phyloP scores from a whole-genome alignment of 192 early-diverging fungal species.

The Phycomyces nitens region DNA sequence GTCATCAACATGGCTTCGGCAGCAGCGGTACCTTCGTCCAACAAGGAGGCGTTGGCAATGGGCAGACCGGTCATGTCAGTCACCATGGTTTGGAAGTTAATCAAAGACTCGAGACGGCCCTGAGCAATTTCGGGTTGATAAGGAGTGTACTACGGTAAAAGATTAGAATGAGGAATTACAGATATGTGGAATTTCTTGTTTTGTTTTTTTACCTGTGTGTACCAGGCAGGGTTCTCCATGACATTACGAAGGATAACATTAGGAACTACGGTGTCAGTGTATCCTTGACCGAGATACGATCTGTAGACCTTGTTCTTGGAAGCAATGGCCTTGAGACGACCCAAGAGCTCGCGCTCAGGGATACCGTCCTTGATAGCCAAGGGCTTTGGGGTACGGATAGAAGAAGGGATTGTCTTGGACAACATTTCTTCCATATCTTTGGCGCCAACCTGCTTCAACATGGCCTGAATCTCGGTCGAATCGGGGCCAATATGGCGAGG shows the following conservation, averaged over 20 bases:
- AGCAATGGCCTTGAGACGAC: constrained; percentile 80
- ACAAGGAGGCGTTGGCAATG: constrained; percentile 94
- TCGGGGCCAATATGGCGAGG: constrained; percentile 88
- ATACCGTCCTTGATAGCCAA: constrained; percentile 75
- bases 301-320: constrained; percentile 87
- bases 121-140: constrained; percentile 99
- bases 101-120: constrained; percentile 92
- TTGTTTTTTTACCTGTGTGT: constrained; percentile 74
- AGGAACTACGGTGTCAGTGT: constrained; percentile 87
- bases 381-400: constrained; percentile 69
- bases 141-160: constrained; percentile 79
- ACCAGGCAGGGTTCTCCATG: constrained; percentile 99
- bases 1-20: constrained; percentile 97
- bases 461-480: constrained; percentile 68
- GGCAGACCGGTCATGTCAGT: constrained; percentile 93
- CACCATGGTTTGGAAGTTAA: constrained; percentile 99
- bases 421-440: constrained; percentile 80
- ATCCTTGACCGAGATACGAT: constrained; percentile 96
- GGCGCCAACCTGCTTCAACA: constrained; percentile 82
- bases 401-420: constrained; percentile 74
- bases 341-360: constrained; percentile 85
- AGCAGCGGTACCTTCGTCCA: constrained; percentile 99
- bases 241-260: constrained; percentile 95
- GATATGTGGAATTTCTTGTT: too few species aligned
- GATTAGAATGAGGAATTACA: background rate